Evolutionary conservation across 176 grass and related monocot genomes (phyloP), one percentile per base, ranked within the genome.

Genomic region (Ensete ventricosum): DNA sequence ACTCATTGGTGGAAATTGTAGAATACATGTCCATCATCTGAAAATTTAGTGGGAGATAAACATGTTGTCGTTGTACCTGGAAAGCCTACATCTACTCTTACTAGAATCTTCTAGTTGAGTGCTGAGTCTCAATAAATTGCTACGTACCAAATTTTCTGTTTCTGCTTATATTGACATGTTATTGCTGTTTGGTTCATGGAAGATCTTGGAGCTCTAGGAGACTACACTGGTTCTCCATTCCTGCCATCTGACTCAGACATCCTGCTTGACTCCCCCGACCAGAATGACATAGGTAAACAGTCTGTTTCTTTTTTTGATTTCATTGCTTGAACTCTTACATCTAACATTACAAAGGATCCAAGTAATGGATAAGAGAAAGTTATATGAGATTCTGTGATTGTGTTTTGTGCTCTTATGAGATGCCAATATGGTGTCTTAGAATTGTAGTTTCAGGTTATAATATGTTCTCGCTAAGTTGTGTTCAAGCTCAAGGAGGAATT

Each of bases 191-290:
- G 55, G 13, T 52, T 27, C 17, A 23, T 64, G 23, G 62, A 81
- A 97, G 93, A 97, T 69, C 81, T 97, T 79, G 87, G 84, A 69
- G 87, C 80, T 24, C 81, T 97, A 13, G 93, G 87, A 63, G 88
- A 97, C 75, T 93, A 97, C 75, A 77, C 82, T 1, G 93, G 90
- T 52, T 88, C 90, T 55, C 93, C 93, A 50, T 97, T 97, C 79
- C 88, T 97, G 73, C 85, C 90, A 60, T 90, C 88, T 3, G 90
- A 93, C 73, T 93, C 93, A 0, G 93, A 97, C 62, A 88, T 97
- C 58, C 72, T 93, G 23, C 90, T 97, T 24, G 93, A 97, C 83
- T 97, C 89, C 19, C 93, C 93, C 1, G 84, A 90, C 13, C 87
- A 93, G 16, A 86, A 93, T 69, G 93, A 97, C 55, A 93, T 97